These are phyloP conservation scores for Chaetomiaceae sp. DNA, from an alignment of 2,329 filamentous ascomycete species.

Conservation along the genomic window DNA sequence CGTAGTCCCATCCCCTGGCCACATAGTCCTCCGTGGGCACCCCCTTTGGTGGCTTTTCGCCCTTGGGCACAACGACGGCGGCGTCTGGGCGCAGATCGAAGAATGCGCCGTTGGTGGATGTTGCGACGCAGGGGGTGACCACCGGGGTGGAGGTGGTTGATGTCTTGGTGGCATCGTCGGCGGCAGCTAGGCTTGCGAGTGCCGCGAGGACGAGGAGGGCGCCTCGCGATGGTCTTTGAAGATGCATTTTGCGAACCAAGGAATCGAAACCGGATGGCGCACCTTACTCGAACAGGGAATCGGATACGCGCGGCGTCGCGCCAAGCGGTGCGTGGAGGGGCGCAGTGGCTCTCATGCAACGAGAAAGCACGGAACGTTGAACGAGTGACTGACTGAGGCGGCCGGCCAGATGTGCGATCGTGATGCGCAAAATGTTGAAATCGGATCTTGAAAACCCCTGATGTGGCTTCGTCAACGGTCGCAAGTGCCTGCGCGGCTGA, in stretches of 20 bases:
- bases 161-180: slow-evolving; percentile 18
- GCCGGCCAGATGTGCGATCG: background rate
- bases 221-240: slow-evolving; percentile 12
- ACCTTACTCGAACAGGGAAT: background rate
- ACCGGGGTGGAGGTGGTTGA: slow-evolving; percentile 38
- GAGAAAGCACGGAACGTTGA: background rate
- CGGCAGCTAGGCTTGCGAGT: slow-evolving; percentile 28
- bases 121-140: slow-evolving; percentile 51
- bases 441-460: slow-evolving; percentile 4
- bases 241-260: slow-evolving; percentile 29
- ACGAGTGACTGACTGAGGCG: background rate
- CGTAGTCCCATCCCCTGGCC: slow-evolving; percentile 70
- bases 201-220: slow-evolving; percentile 35
- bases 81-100: slow-evolving; percentile 56
- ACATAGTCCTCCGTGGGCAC: slow-evolving; percentile 50
- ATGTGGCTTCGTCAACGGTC: slow-evolving; percentile 13
- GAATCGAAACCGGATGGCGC: too few relatives aligned
- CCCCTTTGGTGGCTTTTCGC: slow-evolving; percentile 40
- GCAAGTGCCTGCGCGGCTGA: background rate
- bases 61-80: slow-evolving; percentile 42
- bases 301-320: slow-evolving; percentile 13
- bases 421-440: background rate
- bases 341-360: slow-evolving; percentile 12
- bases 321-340: background rate
- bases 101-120: slow-evolving; percentile 53